These are phyloP conservation scores for Gamsiella multidivaricata DNA, from an alignment of 192 early-diverging fungal species.

Conservation along the genomic window DNA sequence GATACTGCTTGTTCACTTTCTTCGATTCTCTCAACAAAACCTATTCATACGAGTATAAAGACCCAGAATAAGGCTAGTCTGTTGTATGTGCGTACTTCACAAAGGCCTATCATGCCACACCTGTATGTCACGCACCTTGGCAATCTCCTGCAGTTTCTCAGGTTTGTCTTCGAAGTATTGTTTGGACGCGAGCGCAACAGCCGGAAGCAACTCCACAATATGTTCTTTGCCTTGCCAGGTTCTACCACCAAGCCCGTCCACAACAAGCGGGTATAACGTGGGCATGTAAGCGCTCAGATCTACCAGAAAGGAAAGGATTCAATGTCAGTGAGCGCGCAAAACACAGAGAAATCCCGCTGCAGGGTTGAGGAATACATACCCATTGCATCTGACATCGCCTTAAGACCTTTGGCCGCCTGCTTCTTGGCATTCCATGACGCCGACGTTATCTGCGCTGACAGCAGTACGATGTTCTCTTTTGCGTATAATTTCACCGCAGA, in stretches of 20 bases:
- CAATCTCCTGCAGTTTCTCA: slow-evolving; percentile 55
- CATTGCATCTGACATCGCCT: slow-evolving; percentile 63
- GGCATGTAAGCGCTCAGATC: neutral
- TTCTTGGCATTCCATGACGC: slow-evolving; percentile 84
- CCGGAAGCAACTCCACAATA: slow-evolving; percentile 72
- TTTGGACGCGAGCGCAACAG: slow-evolving; percentile 64
- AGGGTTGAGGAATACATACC: slow-evolving; percentile 12
- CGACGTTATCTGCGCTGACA: slow-evolving; percentile 64
- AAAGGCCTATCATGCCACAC: no score
- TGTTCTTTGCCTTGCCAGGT: slow-evolving; percentile 88
- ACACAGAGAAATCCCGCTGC: neutral
- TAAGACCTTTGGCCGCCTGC: slow-evolving; percentile 74
- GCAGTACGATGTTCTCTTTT: slow-evolving; percentile 69
- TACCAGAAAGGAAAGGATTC: neutral
- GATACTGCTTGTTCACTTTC: slow-evolving; percentile 79
- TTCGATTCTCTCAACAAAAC: slow-evolving; percentile 79
- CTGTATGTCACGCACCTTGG: slow-evolving; percentile 41
- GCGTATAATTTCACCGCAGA: slow-evolving; percentile 72
- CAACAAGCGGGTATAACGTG: slow-evolving; percentile 25
- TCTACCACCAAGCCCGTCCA: slow-evolving; percentile 70
- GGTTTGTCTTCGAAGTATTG: slow-evolving; percentile 54
- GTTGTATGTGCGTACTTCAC: no score
- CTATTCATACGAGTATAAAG: slow-evolving; percentile 36
- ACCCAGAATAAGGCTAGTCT: no score
- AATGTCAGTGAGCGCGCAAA: no score